phyloP scores from a whole-genome alignment of 768 basidiomycete genomes.

The Calvatia gigantea region DNA sequence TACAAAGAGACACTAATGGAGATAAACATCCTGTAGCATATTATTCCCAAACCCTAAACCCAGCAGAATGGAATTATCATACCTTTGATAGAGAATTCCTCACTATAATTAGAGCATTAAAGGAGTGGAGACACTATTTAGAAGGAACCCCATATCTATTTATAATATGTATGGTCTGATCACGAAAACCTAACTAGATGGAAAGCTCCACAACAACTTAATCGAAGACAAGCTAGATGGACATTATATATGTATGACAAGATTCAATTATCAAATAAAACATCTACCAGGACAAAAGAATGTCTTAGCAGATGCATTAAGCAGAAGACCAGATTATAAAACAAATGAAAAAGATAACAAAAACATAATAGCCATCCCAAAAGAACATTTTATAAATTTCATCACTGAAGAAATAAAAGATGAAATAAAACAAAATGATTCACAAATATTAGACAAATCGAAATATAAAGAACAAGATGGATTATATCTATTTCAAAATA shows the following conservation, averaged over 20 bases:
- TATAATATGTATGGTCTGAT: neutral
- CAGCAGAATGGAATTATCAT: neutral
- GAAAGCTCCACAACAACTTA: neutral
- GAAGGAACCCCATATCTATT: neutral
- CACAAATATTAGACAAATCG: neutral
- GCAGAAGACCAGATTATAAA: neutral
- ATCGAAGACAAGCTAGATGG: slow-evolving; percentile 2
- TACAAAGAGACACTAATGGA: neutral
- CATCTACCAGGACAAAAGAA: neutral
- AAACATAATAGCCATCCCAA: neutral
- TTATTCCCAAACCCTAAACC: neutral
- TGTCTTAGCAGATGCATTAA: neutral
- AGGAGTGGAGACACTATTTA: neutral
- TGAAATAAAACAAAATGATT: neutral
- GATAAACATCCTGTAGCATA: neutral
- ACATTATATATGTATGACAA: neutral
- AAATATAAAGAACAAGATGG: neutral
- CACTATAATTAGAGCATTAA: neutral
- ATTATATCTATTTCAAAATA: neutral
- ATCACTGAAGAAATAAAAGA: neutral
- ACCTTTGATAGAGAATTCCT: neutral
- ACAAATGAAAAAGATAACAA: neutral
- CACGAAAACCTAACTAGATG: neutral
- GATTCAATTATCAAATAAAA: slow-evolving; percentile 1
- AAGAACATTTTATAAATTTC: neutral